Conservation (phyloP, 192 early-diverging fungal genomes). For the Coemansia asiatica region DNA sequence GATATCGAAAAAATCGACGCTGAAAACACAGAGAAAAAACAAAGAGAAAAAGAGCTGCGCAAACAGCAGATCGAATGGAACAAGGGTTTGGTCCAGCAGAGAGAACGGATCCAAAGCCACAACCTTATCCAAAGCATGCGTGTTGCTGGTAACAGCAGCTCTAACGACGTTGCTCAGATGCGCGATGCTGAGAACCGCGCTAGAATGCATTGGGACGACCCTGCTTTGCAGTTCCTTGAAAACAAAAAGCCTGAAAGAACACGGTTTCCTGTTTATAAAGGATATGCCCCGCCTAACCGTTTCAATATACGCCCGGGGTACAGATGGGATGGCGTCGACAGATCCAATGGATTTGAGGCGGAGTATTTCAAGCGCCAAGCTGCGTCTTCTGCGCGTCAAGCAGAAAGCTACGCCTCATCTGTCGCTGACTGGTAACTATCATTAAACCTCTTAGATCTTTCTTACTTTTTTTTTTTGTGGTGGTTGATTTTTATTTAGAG, state of each 20-base stretch:
- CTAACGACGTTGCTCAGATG: conserved; percentile 39
- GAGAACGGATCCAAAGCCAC: conserved; percentile 17
- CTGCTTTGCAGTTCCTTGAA: conserved; percentile 58
- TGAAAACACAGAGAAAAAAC: conserved; percentile 12
- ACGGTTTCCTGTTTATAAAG: conserved; percentile 50
- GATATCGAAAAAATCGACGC: conserved; percentile 51
- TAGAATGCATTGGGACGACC: conserved; percentile 68
- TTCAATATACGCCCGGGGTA: conserved; percentile 74
- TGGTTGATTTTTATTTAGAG: not conserved
- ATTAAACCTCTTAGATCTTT: not conserved
- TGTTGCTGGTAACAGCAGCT: not conserved
- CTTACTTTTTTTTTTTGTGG: not conserved
- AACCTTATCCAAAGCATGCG: not conserved
- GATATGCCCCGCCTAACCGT: conserved; percentile 64
- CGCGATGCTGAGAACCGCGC: conserved; percentile 57
- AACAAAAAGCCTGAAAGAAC: conserved; percentile 32
- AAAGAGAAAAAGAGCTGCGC: conserved; percentile 31
- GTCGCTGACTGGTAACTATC: conserved; percentile 40
- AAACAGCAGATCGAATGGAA: conserved; percentile 60
- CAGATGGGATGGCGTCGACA: conserved; percentile 78
- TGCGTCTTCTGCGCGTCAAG: conserved; percentile 11
- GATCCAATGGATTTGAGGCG: conserved; percentile 74
- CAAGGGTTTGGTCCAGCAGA: conserved; percentile 63
- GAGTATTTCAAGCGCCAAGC: conserved; percentile 48
- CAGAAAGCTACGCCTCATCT: conserved; percentile 32